Evolutionary conservation across 805 yeast species (phyloP), one percentile per base, ranked within the genome.

Genomic region (Cyberlindnera xylosilytica): DNA sequence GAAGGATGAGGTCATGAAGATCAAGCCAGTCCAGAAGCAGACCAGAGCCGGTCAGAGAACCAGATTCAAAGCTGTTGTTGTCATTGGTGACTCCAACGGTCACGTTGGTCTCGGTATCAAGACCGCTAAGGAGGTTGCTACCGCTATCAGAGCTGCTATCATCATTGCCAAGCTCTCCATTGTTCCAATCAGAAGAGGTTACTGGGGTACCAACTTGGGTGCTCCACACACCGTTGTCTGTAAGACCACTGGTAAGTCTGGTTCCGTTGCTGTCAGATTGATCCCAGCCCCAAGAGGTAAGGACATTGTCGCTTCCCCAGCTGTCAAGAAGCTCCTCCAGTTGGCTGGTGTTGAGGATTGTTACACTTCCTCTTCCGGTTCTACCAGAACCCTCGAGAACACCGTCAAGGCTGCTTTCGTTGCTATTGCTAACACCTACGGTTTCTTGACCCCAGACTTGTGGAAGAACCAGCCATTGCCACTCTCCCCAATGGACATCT

Each of bases 221-320:
- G 85, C 87, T 75, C 99, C 99, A 70, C 99, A 93, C 86, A 87
- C 99, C 61, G 84, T 91, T 70, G 91, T 97, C 67, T 75, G 83
- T 44, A 93, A 93, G 89, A 88, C 90, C 72, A 85, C 98, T 61
- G 99, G 99, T 80, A 93, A 91, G 89, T 93, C 98, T 81, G 99
- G 99, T 84, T 91, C 98, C 75, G 98, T 93, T 69, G 73, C 84
- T 56, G 97, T 91, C 62, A 89, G 99, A 83, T 83, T 93, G 71
- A 90, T 93, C 70, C 99, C 99, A 76, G 99, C 99, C 61, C 98
- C 99, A 83, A 93, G 99, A 83, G 99, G 99, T 91, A 89, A 96
- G 73, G 98, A 97, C 86, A 87, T 93, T 70, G 97, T 93, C 64
- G 99, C 99, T 69, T 93, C 99, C 63, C 98, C 99, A 73, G 97